These are phyloP conservation scores for Baudoinia panamericana DNA, from an alignment of 495 filamentous ascomycete genomes.

Conservation along the genomic window DNA sequence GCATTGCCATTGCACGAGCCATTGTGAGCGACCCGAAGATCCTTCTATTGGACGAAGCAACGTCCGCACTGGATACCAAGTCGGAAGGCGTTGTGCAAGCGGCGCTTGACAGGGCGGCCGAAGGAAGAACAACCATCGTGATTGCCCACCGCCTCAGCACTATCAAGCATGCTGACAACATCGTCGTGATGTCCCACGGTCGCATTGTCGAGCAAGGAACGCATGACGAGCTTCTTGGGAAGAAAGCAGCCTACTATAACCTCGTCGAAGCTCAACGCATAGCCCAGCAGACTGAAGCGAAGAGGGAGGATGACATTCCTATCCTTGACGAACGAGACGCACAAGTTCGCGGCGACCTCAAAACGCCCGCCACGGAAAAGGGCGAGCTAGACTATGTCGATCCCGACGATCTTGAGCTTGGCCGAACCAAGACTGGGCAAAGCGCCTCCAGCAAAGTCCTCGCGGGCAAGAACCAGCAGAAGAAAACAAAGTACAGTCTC, in stretches of 20 bases:
- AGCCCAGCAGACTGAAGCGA: conserved; percentile 39
- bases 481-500: conserved; percentile 46
- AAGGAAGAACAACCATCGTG: conserved; percentile 89
- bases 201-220: conserved; percentile 80
- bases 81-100: conserved; percentile 91
- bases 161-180: conserved; percentile 87
- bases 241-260: conserved; percentile 51
- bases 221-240: conserved; percentile 55
- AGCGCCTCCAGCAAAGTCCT: conserved; percentile 60
- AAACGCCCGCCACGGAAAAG: conserved; percentile 19
- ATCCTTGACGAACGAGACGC: conserved; percentile 29
- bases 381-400: conserved; percentile 28
- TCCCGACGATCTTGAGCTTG: conserved; percentile 47
- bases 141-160: conserved; percentile 93
- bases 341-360: conserved; percentile 21
- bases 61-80: conserved; percentile 87
- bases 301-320: conserved; percentile 34
- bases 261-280: conserved; percentile 73
- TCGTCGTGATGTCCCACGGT: conserved; percentile 80
- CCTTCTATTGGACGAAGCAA: conserved; percentile 87
- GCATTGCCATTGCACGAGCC: conserved; percentile 77
- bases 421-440: conserved; percentile 50
- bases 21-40: conserved; percentile 94
- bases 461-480: conserved; percentile 37
- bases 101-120: conserved; percentile 72